A percentile compares a stretch with the other conserved stretches of the same genome.
These are phyloP conservation scores for Arxiozyma slooffiae DNA, from an alignment of 1,139 yeast genomes.

Conservation along the genomic window DNA sequence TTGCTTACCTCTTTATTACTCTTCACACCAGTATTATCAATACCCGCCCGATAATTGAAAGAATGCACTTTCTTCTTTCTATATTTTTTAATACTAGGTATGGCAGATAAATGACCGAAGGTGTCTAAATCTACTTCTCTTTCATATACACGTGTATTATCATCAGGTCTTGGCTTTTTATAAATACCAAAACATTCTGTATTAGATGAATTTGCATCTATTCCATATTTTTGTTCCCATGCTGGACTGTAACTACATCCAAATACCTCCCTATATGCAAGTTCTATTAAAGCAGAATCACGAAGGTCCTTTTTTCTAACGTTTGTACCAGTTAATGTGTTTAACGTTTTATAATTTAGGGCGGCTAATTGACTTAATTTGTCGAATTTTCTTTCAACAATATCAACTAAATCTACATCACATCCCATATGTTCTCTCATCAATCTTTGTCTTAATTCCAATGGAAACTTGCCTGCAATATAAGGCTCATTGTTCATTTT, in stretches of 20 bases:
- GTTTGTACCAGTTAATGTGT: slow-evolving; percentile 8
- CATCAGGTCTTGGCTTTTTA: neutral
- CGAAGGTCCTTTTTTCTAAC: slow-evolving; percentile 16
- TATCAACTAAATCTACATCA: slow-evolving; percentile 77
- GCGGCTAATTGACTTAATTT: slow-evolving; percentile 50
- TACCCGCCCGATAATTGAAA: slow-evolving; percentile 83
- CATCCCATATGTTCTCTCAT: slow-evolving; percentile 97
- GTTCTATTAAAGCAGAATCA: slow-evolving; percentile 62
- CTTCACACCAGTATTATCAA: slow-evolving; percentile 73
- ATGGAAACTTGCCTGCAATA: slow-evolving; percentile 79
- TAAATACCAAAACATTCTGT: slow-evolving; percentile 1
- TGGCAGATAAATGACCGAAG: neutral
- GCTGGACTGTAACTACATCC: slow-evolving; percentile 35
- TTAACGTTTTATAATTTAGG: slow-evolving; percentile 28
- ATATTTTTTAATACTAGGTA: slow-evolving; percentile 7
- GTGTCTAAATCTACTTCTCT: neutral
- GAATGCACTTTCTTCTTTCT: slow-evolving; percentile 35
- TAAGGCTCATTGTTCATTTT: slow-evolving; percentile 77
- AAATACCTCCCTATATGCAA: slow-evolving; percentile 61
- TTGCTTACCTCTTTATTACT: slow-evolving; percentile 69
- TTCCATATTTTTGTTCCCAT: slow-evolving; percentile 34
- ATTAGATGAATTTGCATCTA: neutral
- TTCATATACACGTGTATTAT: neutral
- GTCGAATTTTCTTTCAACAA: slow-evolving; percentile 66
- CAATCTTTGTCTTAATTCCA: slow-evolving; percentile 74